These are phyloP conservation scores for Stagonosporopsis cucurbitacearum DNA, from an alignment of 2,329 filamentous ascomycete genomes.

Conservation along the genomic window DNA sequence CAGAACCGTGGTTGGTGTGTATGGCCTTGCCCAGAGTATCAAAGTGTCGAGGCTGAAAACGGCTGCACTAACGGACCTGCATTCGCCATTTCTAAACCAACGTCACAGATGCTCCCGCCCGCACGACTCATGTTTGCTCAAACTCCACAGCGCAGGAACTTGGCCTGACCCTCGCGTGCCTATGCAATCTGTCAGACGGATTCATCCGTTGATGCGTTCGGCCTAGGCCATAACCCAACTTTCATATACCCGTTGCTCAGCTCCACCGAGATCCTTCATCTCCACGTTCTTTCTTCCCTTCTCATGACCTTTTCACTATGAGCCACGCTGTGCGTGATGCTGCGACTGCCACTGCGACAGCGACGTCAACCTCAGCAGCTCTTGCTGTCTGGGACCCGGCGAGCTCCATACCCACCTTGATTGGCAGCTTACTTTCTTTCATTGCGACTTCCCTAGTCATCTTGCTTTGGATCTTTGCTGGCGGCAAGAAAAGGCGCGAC, in stretches of 20 bases:
- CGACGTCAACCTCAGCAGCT: not conserved
- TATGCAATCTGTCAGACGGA: not conserved
- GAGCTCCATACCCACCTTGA: constrained; percentile 27
- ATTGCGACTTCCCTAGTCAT: constrained; percentile 25
- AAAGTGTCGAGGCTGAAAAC: not conserved
- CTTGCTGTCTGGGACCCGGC: constrained; percentile 16
- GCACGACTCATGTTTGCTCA: not conserved
- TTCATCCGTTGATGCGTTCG: constrained; percentile 1
- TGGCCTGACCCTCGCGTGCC: constrained; percentile 4
- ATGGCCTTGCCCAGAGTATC: not conserved
- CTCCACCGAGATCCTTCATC: not conserved
- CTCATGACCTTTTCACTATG: constrained; percentile 6
- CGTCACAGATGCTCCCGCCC: not conserved
- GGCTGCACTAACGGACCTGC: not conserved
- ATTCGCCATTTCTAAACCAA: not conserved
- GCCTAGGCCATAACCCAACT: not conserved
- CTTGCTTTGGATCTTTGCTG: constrained; percentile 25
- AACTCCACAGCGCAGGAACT: not conserved
- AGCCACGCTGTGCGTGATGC: constrained; percentile 21
- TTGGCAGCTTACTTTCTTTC: constrained; percentile 31
- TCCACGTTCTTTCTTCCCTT: not conserved
- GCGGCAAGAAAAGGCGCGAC: constrained; percentile 24
- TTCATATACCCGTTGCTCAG: not conserved
- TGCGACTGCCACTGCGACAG: not conserved
- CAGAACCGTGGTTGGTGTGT: not conserved